phyloP scores from a whole-genome alignment of 805 yeast genomes.

The Zygotorulaspora sp. region DNA sequence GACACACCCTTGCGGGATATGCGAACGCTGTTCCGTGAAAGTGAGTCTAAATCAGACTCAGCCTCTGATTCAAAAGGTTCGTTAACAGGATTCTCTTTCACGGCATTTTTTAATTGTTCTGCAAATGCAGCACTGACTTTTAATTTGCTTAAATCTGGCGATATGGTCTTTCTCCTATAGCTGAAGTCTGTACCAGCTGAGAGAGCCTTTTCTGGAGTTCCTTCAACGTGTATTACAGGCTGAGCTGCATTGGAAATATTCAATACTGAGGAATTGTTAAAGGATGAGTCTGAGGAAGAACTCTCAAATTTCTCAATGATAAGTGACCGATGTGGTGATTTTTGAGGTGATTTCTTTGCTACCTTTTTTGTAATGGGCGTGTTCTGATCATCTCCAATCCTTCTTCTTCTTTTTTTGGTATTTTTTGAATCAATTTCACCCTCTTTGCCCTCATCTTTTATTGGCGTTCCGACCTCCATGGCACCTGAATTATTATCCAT shows the following conservation, averaged over 20 bases:
- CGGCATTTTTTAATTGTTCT: conserved; percentile 31
- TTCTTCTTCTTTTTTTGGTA: conserved; percentile 12
- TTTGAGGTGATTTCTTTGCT: conserved; percentile 23
- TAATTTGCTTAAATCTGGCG: conserved; percentile 34
- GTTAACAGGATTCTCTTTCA: conserved; percentile 9
- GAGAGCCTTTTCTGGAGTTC: conserved; percentile 1
- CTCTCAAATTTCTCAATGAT: conserved; percentile 24
- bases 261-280: conserved; percentile 8
- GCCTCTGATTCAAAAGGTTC: conserved; percentile 5
- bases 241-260: conserved; percentile 5
- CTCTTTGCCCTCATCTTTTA: conserved; percentile 2
- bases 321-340: conserved; percentile 22
- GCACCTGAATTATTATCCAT: conserved; percentile 2
- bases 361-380: conserved; percentile 28
- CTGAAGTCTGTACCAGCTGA: conserved; percentile 19
- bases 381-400: conserved; percentile 12
- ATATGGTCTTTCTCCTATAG: conserved; percentile 24
- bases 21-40: background rate
- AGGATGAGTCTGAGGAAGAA: conserved; percentile 19
- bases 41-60: conserved; percentile 4
- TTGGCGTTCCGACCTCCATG: conserved; percentile 4
- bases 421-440: background rate
- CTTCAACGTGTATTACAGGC: background rate
- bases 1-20: background rate
- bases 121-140: conserved; percentile 38